Base-by-base conservation (phyloP, 139 green algal species). In the Volvox africanus region DNA sequence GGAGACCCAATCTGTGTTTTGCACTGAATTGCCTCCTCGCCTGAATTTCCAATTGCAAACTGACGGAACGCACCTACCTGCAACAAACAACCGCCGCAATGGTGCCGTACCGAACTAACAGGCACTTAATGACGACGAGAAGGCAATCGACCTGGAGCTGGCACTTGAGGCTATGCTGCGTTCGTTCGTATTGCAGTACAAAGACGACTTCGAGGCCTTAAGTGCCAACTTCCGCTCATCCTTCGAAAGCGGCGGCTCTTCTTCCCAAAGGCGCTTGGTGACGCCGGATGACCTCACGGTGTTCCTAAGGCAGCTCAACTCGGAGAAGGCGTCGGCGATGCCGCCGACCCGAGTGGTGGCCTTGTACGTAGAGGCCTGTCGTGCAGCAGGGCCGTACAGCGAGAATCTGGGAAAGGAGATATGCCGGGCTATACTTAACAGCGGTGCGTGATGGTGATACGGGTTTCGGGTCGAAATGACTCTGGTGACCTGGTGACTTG, bases 81-180 rank as follows among this genome's bases (percentile, higher is more conserved):
- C 17, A 80, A 50, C 73, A 37, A 30, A 9, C 44, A 55, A 55
- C 44, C 44, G 44, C 44, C 44, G 44, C 44, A 55, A 55, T 55
- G 44, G 44, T 55, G 44, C 44, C 44, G 5, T 14, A n/a, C 21
- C 67, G 1, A 44, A 44, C 87, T 28, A 71, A 12, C 89, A 89
- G 92, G 92, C 84, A 28, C 55, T 89, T 6, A 91, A 91, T 21
- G 86, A 92, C 61, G 92, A 94, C 50, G 92, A 94, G 73, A 91
- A 92, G 84, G 24, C 44, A 20, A 91, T 94, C 24, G 92, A 94
- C 79, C 61, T 94, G 71, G 92, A 94, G 89, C 75, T 92, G 37
- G 73, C 85, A 16, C 37, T 93, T 62, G 92, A 94, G 89, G 75
- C 91, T 28, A 65, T 89, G 30, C 82, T 94, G 61, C 71, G 82